Evolutionary conservation across 75 land plant genomes (phyloP).

Genomic region (Adiantum capillusveneris): DNA sequence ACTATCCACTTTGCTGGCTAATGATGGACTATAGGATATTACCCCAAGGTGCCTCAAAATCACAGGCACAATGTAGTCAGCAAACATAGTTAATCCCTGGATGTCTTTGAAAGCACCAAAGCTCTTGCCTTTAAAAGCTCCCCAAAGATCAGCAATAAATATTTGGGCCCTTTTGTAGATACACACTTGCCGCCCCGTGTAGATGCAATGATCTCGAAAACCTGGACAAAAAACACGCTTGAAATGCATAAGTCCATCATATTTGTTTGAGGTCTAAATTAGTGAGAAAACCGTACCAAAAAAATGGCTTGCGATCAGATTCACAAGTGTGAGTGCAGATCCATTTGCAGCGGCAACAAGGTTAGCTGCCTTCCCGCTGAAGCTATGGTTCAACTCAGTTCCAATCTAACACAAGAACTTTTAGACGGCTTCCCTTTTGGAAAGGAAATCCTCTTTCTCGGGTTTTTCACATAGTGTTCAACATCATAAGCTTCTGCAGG

Average conservation of each 20-base stretch:
- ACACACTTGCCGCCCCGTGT: slow-evolving; percentile 92
- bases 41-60: slow-evolving; percentile 75
- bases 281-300: slow-evolving; percentile 46
- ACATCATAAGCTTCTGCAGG: no score
- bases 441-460: no score
- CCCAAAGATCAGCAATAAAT: slow-evolving; percentile 94
- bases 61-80: slow-evolving; percentile 97
- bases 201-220: slow-evolving; percentile 83
- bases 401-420: no score
- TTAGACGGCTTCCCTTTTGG: no score
- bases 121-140: slow-evolving; percentile 83
- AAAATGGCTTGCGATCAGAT: slow-evolving; percentile 73
- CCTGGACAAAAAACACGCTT: slow-evolving; percentile 37
- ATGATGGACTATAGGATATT: slow-evolving; percentile 53
- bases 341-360: slow-evolving; percentile 65
- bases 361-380: slow-evolving; percentile 79
- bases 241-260: no score
- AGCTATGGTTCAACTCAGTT: slow-evolving; percentile 64
- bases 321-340: slow-evolving; percentile 82
- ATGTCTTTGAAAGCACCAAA: slow-evolving; percentile 79
- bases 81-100: slow-evolving; percentile 74
- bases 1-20: slow-evolving; percentile 51
- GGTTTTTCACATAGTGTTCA: no score
- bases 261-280: no score
- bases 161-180: slow-evolving; percentile 97